These are phyloP conservation scores for Blastobotrys arbuscula DNA, from an alignment of 1,139 yeast species.

Conservation along the genomic window DNA sequence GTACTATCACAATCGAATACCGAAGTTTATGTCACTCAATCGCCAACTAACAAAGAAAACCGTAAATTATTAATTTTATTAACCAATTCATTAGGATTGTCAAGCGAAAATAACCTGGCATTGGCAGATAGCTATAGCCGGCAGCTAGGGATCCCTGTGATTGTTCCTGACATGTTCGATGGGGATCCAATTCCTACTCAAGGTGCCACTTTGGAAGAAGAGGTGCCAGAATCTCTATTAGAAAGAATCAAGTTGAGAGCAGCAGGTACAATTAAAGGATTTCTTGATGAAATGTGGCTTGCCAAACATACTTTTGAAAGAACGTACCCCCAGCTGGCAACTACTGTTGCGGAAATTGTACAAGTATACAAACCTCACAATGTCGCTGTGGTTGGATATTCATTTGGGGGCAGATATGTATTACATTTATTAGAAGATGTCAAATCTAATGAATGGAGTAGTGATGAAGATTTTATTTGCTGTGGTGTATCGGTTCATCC, in stretches of 20 bases:
- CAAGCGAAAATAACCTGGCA: slow-evolving; percentile 27
- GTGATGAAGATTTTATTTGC: slow-evolving; percentile 29
- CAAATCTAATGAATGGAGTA: slow-evolving; percentile 25
- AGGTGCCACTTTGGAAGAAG: slow-evolving; percentile 23
- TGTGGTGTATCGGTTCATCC: slow-evolving; percentile 37
- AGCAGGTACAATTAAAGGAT: slow-evolving; percentile 32
- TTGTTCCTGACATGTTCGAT: slow-evolving; percentile 33
- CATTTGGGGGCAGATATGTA: slow-evolving; percentile 39
- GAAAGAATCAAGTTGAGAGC: slow-evolving; percentile 32
- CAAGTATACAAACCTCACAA: slow-evolving; percentile 33
- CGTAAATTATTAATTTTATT: slow-evolving; percentile 26
- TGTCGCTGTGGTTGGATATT: slow-evolving; percentile 36
- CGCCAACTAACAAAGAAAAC: slow-evolving; percentile 14
- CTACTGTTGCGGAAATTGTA: slow-evolving; percentile 33
- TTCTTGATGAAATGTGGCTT: slow-evolving; percentile 38
- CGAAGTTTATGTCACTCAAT: slow-evolving; percentile 26
- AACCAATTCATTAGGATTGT: slow-evolving; percentile 33
- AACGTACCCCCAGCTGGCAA: slow-evolving; percentile 30
- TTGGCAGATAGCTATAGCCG: slow-evolving; percentile 31
- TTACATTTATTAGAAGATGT: slow-evolving; percentile 26
- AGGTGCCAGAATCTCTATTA: slow-evolving; percentile 24
- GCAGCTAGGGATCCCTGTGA: slow-evolving; percentile 27
- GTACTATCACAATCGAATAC: slow-evolving; percentile 24
- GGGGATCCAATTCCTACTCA: slow-evolving; percentile 31
- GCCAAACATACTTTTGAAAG: slow-evolving; percentile 36